Evolutionary conservation across 805 yeast species (phyloP), one percentile per base, ranked within the genome.

Genomic region (Pichia gijzeniarum): DNA sequence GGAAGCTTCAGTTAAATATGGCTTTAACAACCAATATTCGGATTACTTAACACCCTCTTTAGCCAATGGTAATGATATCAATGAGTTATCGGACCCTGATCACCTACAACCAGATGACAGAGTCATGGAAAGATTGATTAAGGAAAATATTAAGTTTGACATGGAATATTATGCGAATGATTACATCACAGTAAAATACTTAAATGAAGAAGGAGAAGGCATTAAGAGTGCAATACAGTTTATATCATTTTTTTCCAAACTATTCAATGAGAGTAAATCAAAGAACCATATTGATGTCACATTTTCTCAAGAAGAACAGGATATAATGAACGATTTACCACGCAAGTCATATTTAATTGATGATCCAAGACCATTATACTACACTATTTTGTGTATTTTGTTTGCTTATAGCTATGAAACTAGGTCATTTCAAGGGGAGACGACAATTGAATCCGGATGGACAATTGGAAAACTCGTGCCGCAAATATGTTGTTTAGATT

Each of bases 371-470:
- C 72, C 77, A n/a, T 58, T 78, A 1, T 82, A 87, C 54, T 70
- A 81, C 35, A 72, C 85, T 0, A 61, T 91, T 1, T 59, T 88
- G 0, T 77, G 85, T 19, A 51, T 90, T 1, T 53, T 93, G 17
- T 93, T 85, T 63, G 79, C 84, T 1, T 85, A 79, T 54, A 74
- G 76, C 43, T 89, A 82, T 59, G 97, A 93, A 51, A 63, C 74
- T 41, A 68, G 96, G 32, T 83, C 84, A 44, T 87, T 82, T 32
- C 79, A 76, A 56, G 82, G 82, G 12, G 82, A 77, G 17, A 76
- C 79, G 43, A 87, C 79, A 16, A 79, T 85, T 4, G 99, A 93
- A 62, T 84, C 95, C 47, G 87, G 95, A 0, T 93, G 99, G 99
- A 81, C 91, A 0, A 74, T 93, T 4, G 99, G 99, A 1, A 89